These are phyloP conservation scores for Aspergillus taichungensis DNA, from an alignment of 495 filamentous ascomycete species.

Conservation along the genomic window DNA sequence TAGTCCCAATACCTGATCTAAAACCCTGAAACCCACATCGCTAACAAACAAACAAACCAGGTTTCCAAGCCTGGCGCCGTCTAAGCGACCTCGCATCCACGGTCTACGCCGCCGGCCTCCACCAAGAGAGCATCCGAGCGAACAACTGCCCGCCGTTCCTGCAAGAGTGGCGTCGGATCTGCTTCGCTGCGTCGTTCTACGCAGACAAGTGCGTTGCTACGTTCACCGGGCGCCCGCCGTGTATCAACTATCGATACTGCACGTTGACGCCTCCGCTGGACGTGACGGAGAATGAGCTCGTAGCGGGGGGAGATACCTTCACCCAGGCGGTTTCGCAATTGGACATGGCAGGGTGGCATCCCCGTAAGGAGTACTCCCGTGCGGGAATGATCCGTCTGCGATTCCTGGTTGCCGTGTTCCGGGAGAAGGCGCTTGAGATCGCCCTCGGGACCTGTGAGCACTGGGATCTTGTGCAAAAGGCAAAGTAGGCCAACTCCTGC, in stretches of 20 bases:
- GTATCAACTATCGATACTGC: conserved; percentile 46
- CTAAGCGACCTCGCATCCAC: conserved; percentile 43
- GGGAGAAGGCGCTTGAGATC: conserved; percentile 53
- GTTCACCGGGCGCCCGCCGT: conserved; percentile 49
- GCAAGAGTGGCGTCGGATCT: conserved; percentile 37
- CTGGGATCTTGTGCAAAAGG: conserved; percentile 33
- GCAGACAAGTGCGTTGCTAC: conserved; percentile 44
- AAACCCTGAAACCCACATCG: not conserved
- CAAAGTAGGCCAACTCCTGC: conserved; percentile 27
- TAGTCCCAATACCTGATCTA: conserved; percentile 10
- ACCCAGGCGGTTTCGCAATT: conserved; percentile 34
- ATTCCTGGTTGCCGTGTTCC: conserved; percentile 36
- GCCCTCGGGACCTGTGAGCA: conserved; percentile 38
- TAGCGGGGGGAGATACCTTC: conserved; percentile 37
- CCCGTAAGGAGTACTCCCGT: conserved; percentile 24
- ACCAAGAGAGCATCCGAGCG: conserved; percentile 38
- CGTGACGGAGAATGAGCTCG: conserved; percentile 42
- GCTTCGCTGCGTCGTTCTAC: conserved; percentile 46
- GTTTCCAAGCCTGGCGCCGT: conserved; percentile 44
- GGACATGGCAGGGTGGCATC: conserved; percentile 47
- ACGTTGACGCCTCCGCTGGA: conserved; percentile 49
- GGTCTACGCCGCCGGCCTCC: conserved; percentile 49
- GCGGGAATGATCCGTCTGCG: conserved; percentile 41
- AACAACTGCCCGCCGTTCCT: conserved; percentile 44
- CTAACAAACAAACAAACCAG: conserved; percentile 17